Evolutionary conservation across 2,329 filamentous ascomycete species (phyloP).

Genomic region (Chaetomiaceae sp.): DNA sequence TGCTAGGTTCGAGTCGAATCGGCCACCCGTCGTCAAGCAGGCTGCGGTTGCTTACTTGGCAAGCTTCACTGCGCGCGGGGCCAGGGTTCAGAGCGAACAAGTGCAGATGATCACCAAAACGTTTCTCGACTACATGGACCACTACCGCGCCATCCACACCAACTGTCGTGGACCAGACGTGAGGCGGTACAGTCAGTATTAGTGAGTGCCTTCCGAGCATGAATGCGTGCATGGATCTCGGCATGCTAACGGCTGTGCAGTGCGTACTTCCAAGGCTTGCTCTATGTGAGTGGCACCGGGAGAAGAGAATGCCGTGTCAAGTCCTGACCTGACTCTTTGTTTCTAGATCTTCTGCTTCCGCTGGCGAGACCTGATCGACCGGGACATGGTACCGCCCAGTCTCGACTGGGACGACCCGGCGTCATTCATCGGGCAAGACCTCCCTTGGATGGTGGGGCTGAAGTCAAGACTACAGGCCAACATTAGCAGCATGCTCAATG

Average conservation of each 20-base stretch:
- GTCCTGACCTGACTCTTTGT: neutral
- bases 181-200: constrained; percentile 77
- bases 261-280: constrained; percentile 77
- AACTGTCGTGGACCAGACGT: constrained; percentile 79
- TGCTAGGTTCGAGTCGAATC: constrained; percentile 55
- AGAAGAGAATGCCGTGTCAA: too few relatives aligned
- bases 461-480: constrained; percentile 70
- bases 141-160: constrained; percentile 69
- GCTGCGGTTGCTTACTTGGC: constrained; percentile 79
- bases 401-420: constrained; percentile 59
- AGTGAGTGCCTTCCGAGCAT: constrained; percentile 38
- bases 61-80: constrained; percentile 88
- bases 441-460: constrained; percentile 71
- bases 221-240: neutral
- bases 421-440: constrained; percentile 63
- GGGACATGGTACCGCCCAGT: constrained; percentile 46
- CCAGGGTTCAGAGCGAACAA: constrained; percentile 68
- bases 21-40: constrained; percentile 70
- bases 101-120: constrained; percentile 81
- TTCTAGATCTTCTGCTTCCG: constrained; percentile 82
- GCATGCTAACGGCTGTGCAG: constrained; percentile 5
- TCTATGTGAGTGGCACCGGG: constrained; percentile 51
- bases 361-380: constrained; percentile 81
- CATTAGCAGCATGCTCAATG: constrained; percentile 82
- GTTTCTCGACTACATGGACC: constrained; percentile 71